These are phyloP conservation scores for Elsinoe ampelina DNA, from an alignment of 2,329 filamentous ascomycete species.

Conservation along the genomic window DNA sequence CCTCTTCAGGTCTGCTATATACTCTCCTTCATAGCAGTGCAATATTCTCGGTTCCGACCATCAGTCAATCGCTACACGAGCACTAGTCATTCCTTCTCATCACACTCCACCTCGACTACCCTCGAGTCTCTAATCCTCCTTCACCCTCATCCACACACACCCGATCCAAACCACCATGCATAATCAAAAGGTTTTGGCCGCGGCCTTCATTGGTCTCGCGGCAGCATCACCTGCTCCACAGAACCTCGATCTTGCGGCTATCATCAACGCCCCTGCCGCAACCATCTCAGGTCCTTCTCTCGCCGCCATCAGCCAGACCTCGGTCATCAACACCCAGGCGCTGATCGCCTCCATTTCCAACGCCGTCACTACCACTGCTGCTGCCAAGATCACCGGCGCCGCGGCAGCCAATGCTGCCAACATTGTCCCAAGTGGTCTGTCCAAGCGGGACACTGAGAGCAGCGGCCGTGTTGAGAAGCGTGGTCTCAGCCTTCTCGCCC, in stretches of 20 bases:
- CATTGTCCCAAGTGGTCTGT: background rate
- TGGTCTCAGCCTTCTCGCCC: background rate
- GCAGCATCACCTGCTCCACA: slow-evolving; percentile 19
- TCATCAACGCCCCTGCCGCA: slow-evolving; percentile 19
- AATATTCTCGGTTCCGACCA: background rate
- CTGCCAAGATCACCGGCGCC: slow-evolving; percentile 16
- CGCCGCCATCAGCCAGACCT: slow-evolving; percentile 17
- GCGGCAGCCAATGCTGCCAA: slow-evolving; percentile 2
- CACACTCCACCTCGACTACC: background rate
- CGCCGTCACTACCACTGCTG: slow-evolving; percentile 16
- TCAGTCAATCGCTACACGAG: slow-evolving; percentile 6
- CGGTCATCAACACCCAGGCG: slow-evolving; percentile 19
- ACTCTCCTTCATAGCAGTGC: slow-evolving; percentile 8
- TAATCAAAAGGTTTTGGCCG: slow-evolving; percentile 15
- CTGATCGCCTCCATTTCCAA: slow-evolving; percentile 5
- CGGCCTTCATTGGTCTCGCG: slow-evolving; percentile 18
- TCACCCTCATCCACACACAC: background rate
- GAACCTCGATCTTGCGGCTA: slow-evolving; percentile 19
- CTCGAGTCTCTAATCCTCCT: background rate
- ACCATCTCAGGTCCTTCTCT: slow-evolving; percentile 19
- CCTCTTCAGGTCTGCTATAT: slow-evolving; percentile 4
- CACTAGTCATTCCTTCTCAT: background rate
- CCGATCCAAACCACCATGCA: background rate
- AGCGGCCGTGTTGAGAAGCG: slow-evolving; percentile 12
- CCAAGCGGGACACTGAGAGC: background rate